Evolutionary conservation across 371 early-diverging fungal species (phyloP).

Genomic region (Saksenaea oblongispora): DNA sequence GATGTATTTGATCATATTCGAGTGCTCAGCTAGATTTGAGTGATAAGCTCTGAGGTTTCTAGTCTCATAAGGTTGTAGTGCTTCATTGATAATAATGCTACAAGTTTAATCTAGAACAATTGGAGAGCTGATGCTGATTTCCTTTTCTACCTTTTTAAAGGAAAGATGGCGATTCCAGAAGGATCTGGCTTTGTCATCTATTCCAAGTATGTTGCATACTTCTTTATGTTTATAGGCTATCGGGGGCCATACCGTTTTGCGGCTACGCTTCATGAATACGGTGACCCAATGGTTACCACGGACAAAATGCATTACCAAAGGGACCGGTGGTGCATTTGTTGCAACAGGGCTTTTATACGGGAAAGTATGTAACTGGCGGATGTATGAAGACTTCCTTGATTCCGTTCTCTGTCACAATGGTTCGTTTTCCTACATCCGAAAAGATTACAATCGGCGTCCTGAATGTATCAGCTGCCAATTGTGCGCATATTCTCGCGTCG

Average conservation of each 20-base stretch:
- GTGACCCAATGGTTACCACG: not conserved
- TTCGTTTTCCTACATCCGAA: not conserved
- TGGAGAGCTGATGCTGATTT: not conserved
- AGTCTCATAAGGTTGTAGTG: too few relatives aligned
- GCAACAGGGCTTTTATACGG: not conserved
- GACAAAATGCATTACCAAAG: not conserved
- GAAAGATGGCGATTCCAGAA: not conserved
- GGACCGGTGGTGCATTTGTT: not conserved
- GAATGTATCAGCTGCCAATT: constrained; percentile 8
- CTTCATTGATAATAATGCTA: too few relatives aligned
- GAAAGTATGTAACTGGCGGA: not conserved
- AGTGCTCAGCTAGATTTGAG: too few relatives aligned
- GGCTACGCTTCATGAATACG: not conserved
- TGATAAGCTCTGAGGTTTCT: too few relatives aligned
- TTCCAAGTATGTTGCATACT: not conserved
- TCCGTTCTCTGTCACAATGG: not conserved
- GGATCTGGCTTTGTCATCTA: not conserved
- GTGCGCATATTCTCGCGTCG: not conserved
- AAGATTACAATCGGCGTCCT: not conserved
- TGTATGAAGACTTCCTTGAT: not conserved
- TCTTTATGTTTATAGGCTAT: not conserved
- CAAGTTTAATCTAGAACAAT: not conserved
- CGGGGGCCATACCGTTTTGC: not conserved
- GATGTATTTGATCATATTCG: too few relatives aligned
- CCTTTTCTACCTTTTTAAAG: not conserved